phyloP scores from a whole-genome alignment of 177 flowering plant genomes.

The Vitis hybrid region DNA sequence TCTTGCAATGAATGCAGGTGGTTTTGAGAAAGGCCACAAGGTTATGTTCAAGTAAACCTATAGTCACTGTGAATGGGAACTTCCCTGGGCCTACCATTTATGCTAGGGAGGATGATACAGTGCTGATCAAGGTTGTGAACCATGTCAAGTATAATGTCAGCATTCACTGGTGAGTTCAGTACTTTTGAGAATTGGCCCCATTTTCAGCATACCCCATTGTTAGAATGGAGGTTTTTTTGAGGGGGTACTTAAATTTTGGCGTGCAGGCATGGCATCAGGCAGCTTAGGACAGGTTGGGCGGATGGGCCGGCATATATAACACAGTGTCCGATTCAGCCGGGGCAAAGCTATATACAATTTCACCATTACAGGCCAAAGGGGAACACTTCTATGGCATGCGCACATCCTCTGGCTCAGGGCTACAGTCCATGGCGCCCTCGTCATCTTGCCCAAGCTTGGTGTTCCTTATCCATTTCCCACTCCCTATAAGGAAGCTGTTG shows the following conservation, averaged over 20 bases:
- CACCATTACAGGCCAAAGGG: conserved; percentile 31
- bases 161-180: conserved; percentile 31
- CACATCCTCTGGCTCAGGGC: conserved; percentile 40
- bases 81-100: conserved; percentile 35
- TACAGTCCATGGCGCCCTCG: conserved; percentile 31
- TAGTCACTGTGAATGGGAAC: conserved; percentile 36
- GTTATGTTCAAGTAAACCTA: conserved; percentile 28
- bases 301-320: conserved; percentile 41
- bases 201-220: too few relatives aligned
- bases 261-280: conserved; percentile 30
- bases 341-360: conserved; percentile 29
- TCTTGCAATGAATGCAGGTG: conserved; percentile 33
- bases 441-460: conserved; percentile 36
- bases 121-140: conserved; percentile 36
- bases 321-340: conserved; percentile 37
- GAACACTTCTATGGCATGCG: conserved; percentile 36
- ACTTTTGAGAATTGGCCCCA: too few relatives aligned
- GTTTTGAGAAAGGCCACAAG: conserved; percentile 39
- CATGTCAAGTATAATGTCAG: conserved; percentile 32
- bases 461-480: conserved; percentile 37
- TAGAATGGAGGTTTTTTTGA: too few relatives aligned
- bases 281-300: conserved; percentile 33
- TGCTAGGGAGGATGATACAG: conserved; percentile 36
- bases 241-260: not conserved
- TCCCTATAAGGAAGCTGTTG: conserved; percentile 22